Conservation (phyloP, 2,329 filamentous ascomycete genomes). For the Cercospora canescens region DNA sequence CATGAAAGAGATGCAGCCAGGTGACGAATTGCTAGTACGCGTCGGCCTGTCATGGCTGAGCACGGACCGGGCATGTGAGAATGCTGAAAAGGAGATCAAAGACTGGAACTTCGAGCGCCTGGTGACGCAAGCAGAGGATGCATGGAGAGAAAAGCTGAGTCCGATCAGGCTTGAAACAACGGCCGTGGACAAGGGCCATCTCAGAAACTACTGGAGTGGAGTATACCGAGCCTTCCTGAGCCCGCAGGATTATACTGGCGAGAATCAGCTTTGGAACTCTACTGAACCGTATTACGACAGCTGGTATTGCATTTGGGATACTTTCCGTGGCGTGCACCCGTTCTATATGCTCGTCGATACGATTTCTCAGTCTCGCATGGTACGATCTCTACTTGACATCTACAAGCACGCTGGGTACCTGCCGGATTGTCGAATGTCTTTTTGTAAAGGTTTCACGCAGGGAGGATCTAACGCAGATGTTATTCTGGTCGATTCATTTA, state of each 20-base stretch:
- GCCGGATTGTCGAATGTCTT: conserved; percentile 72
- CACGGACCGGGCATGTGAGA: conserved; percentile 63
- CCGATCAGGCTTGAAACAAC: conserved; percentile 39
- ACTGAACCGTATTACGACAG: conserved; percentile 47
- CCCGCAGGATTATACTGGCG: conserved; percentile 48
- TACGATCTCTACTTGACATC: conserved; percentile 69
- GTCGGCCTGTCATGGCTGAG: conserved; percentile 71
- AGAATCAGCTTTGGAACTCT: conserved; percentile 47
- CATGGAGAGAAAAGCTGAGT: conserved; percentile 42
- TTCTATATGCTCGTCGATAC: conserved; percentile 71
- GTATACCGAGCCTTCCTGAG: conserved; percentile 47
- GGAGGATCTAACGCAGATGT: conserved; percentile 74
- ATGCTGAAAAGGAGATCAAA: conserved; percentile 67
- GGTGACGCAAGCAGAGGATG: conserved; percentile 40
- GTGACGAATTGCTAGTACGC: conserved; percentile 59
- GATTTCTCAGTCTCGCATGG: conserved; percentile 61
- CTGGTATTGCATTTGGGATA: conserved; percentile 59
- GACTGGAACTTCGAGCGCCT: conserved; percentile 62
- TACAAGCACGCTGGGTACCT: conserved; percentile 70
- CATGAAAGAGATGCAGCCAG: conserved; percentile 28
- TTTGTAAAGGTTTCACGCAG: conserved; percentile 72
- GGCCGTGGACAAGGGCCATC: conserved; percentile 37
- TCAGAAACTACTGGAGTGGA: conserved; percentile 45
- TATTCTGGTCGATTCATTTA: conserved; percentile 66
- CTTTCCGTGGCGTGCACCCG: conserved; percentile 55